Evolutionary conservation across 768 basidiomycete species (phyloP).

Genomic region (Tylopilus sp.): DNA sequence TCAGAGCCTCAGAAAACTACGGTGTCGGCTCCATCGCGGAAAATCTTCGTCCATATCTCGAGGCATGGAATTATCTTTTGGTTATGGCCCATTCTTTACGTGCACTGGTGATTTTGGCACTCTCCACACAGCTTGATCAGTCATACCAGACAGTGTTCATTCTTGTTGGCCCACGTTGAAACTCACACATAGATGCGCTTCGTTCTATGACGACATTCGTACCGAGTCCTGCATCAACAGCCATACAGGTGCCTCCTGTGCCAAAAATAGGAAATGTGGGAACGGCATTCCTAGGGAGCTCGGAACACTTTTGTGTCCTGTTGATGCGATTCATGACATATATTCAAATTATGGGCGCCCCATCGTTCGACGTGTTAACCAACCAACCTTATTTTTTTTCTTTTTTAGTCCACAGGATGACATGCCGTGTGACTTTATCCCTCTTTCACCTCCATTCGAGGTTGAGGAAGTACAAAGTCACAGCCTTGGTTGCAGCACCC

Average conservation of each 20-base stretch:
- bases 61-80: slow-evolving; percentile 7
- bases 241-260: not conserved
- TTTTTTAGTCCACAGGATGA: too few species aligned
- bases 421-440: too few species aligned
- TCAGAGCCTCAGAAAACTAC: slow-evolving; percentile 10
- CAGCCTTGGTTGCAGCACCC: too few species aligned
- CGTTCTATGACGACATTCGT: not conserved
- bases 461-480: too few species aligned
- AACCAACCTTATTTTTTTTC: too few species aligned
- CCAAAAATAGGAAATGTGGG: slow-evolving; percentile 12
- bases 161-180: slow-evolving; percentile 22
- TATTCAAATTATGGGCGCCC: not conserved
- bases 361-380: too few species aligned
- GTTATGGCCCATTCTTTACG: slow-evolving; percentile 24
- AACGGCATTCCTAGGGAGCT: slow-evolving; percentile 8
- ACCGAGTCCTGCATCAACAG: not conserved
- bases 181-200: not conserved
- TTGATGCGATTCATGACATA: not conserved
- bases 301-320: slow-evolving; percentile 12
- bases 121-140: slow-evolving; percentile 2
- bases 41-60: slow-evolving; percentile 18
- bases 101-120: not conserved
- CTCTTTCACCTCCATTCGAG: too few species aligned
- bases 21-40: slow-evolving; percentile 3
- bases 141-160: slow-evolving; percentile 13